Evolutionary conservation across 495 filamentous ascomycete genomes (phyloP).

Genomic region (Melanomma pulvis-pyrius): DNA sequence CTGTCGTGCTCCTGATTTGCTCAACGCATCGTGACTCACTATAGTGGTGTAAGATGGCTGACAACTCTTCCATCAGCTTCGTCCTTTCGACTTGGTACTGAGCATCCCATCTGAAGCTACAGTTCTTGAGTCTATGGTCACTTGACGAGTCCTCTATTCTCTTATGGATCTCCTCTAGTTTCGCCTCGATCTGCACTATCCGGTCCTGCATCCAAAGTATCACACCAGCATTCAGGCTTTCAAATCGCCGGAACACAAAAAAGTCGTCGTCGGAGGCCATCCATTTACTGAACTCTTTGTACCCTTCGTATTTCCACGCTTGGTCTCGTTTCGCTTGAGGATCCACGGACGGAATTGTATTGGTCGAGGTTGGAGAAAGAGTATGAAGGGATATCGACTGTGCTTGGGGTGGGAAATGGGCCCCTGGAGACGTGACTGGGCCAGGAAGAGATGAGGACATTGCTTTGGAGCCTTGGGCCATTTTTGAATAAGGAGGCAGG

Average conservation of each 20-base stretch:
- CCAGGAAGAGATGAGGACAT: neutral
- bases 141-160: conserved; percentile 3
- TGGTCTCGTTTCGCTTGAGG: neutral
- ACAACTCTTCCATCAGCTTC: conserved; percentile 13
- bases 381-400: neutral
- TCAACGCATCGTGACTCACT: conserved; percentile 13
- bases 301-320: conserved; percentile 47
- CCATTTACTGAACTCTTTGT: conserved; percentile 42
- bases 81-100: neutral
- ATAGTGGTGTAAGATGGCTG: conserved; percentile 16
- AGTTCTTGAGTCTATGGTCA: conserved; percentile 36
- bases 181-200: conserved; percentile 34
- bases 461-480: neutral
- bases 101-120: conserved; percentile 42
- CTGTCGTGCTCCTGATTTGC: neutral
- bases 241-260: conserved; percentile 45
- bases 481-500: neutral
- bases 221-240: conserved; percentile 40
- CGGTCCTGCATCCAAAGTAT: conserved; percentile 43
- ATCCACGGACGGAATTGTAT: neutral
- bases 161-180: conserved; percentile 24
- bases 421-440: neutral
- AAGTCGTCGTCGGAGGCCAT: conserved; percentile 49
- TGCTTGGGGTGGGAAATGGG: neutral
- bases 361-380: neutral